Percentiles rank a stretch among this genome's conserved stretches.
Evolutionary conservation across 306 rosid genomes (phyloP).

Genomic region (Lathyrus oleraceus): DNA sequence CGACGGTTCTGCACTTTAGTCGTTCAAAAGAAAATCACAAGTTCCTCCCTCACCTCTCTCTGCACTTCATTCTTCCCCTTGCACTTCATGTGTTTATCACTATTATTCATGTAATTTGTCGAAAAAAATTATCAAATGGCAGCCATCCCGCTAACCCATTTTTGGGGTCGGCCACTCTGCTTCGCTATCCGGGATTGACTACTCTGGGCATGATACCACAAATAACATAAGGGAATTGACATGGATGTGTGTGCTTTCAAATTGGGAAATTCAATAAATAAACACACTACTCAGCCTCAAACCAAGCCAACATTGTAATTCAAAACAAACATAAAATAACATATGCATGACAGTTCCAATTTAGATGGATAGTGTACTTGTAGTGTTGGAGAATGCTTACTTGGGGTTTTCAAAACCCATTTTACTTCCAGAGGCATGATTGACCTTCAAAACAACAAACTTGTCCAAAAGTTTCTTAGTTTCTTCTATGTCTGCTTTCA

Average conservation of each 20-base stretch:
- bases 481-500: conserved; percentile 47
- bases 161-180: no score
- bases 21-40: no score
- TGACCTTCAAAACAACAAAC: conserved; percentile 68
- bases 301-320: background rate
- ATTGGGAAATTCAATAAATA: background rate
- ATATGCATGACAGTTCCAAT: background rate
- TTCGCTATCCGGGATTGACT: no score
- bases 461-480: conserved; percentile 65
- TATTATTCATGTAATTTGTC: no score
- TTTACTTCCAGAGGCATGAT: conserved; percentile 43
- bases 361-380: conserved; percentile 7
- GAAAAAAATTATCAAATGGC: no score
- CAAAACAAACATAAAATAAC: background rate
- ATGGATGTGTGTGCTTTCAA: background rate
- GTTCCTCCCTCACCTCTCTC: no score
- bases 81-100: no score
- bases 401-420: conserved; percentile 61
- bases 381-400: conserved; percentile 46
- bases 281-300: conserved; percentile 4
- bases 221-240: no score
- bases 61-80: no score
- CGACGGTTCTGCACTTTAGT: no score
- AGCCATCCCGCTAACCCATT: no score
- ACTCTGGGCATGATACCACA: no score